Base-by-base conservation (phyloP, 345 rosid species). In the Combretum micranthum region DNA sequence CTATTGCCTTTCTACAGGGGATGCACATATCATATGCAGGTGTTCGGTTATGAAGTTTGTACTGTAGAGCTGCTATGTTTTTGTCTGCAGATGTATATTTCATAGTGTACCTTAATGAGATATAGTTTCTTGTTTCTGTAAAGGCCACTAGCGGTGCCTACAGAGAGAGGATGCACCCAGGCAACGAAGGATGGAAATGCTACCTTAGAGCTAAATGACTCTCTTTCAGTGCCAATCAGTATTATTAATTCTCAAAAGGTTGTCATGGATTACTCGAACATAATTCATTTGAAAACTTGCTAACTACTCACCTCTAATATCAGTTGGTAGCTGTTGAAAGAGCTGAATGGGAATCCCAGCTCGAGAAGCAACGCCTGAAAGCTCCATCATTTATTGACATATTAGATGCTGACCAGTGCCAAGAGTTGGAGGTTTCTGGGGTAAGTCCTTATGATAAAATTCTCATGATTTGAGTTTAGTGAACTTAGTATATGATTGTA, bases 1-100 rank as follows among this genome's bases (percentile, higher is more conserved):
- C 19, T 59, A 2, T 70, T 26, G 47, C 21, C 69, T 44, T 37
- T 53, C 21, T 22, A 52, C 63, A 85, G 96, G 88, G 60, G 93
- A 79, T 52, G 86, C 86, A 66, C 67, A 80, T 48, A 76, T 85
- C 53, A 59, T 88, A 68, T 88, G 88, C 90, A 88, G 96, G 96
- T 85, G 17, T 22, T 37, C 56, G 5, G 16, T 13, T 49, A 17
- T 56, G 52, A 45, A 23, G 42, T 21, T 25, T 58, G 13, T 21
- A 21, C 37, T 46, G 47, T 18, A 20, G 18, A 47, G 44, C n/a
- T 47, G 18, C 32, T 22, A 12, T 20, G 20, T 20, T 20, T 16
- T 20, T 17, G 25, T 26, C 25, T 4, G 16, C 25, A 20, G 53
- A 48, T 15, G 15, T 15, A 20, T 12, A 20, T 12, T 50, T 50